A percentile compares a stretch with the other conserved stretches of the same genome.
Evolutionary conservation across 805 yeast species (phyloP).

Genomic region (Metschnikowia similis): DNA sequence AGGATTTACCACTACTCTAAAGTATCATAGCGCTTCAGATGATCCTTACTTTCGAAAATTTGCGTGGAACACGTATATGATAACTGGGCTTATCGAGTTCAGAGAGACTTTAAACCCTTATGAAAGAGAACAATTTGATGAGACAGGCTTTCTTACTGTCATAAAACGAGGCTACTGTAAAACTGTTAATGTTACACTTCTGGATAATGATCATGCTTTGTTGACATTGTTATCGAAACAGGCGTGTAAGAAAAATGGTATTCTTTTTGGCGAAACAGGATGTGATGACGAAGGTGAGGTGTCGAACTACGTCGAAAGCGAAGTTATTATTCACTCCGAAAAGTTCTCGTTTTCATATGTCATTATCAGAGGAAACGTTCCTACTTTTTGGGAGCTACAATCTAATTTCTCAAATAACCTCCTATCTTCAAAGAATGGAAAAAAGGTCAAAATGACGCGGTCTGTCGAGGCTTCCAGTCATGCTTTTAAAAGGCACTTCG

Average conservation of each 20-base stretch:
- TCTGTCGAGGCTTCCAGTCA: conserved; percentile 52
- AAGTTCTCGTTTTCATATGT: conserved; percentile 42
- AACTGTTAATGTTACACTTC: conserved; percentile 32
- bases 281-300: conserved; percentile 54
- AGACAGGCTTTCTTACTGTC: conserved; percentile 43
- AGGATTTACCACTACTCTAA: conserved; percentile 28
- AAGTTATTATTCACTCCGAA: conserved; percentile 42
- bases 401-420: conserved; percentile 34
- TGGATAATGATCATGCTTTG: conserved; percentile 32
- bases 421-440: conserved; percentile 34
- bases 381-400: conserved; percentile 52
- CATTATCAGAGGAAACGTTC: conserved; percentile 50
- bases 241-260: conserved; percentile 44
- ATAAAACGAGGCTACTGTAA: conserved; percentile 52
- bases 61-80: conserved; percentile 51
- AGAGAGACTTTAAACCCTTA: conserved; percentile 37
- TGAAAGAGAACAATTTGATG: conserved; percentile 42
- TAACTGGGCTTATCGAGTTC: conserved; percentile 42
- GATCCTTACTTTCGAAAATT: conserved; percentile 42
- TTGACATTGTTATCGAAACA: conserved; percentile 52
- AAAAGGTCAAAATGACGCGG: conserved; percentile 42
- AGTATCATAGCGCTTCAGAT: conserved; percentile 22
- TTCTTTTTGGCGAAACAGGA: conserved; percentile 54
- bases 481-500: conserved; percentile 50
- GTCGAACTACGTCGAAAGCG: conserved; percentile 51